Evolutionary conservation across 2,329 filamentous ascomycete genomes (phyloP), one percentile per base, ranked within the genome.

Genomic region (Calycina herbarum): DNA sequence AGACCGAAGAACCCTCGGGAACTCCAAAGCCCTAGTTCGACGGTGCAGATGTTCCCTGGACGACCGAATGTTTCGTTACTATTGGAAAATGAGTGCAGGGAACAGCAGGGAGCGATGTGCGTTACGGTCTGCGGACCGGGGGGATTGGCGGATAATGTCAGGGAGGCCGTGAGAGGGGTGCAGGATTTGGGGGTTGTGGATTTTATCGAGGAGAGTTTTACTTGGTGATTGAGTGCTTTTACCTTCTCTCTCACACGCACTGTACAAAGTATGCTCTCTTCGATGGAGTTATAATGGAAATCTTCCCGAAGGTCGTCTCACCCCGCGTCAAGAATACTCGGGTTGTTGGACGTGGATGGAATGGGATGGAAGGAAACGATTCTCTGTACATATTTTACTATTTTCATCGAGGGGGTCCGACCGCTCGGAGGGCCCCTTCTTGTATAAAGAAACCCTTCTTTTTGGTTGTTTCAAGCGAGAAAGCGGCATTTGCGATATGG

Each of bases 31-130:
- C 88, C 89, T 3, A 92, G 88, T 64, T 83, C 85, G 2, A 94
- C 90, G 4, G 93, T 98, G 63, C 92, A 94, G 78, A 95, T 98
- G 90, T 93, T 92, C 77, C 91, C 93, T 1, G 94, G 95, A 2
- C 88, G 94, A 70, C 94, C 94, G 10, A 93, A 96, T 74, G 86
- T 96, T 57, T 84, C 88, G 24, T 86, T 90, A 0, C 80, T 98
- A n/a, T 81, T 98, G 58, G 84, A 88, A 69, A 90, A 91, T 78
- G 94, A 97, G 80, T 89, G 94, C 20, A 85, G 89, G 73, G 86
- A 91, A 73, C 92, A 95, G 76, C 82, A 92, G 63, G 95, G 95
- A 8, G 93, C 94, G 60, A 96, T 97, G 87, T 91, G 87, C 27
- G 93, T 98, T 57, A 90, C 89, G 11, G 89, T 93, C 27, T 94